phyloP scores from a whole-genome alignment of 805 yeast genomes.

The Saccharomyces mikatae region DNA sequence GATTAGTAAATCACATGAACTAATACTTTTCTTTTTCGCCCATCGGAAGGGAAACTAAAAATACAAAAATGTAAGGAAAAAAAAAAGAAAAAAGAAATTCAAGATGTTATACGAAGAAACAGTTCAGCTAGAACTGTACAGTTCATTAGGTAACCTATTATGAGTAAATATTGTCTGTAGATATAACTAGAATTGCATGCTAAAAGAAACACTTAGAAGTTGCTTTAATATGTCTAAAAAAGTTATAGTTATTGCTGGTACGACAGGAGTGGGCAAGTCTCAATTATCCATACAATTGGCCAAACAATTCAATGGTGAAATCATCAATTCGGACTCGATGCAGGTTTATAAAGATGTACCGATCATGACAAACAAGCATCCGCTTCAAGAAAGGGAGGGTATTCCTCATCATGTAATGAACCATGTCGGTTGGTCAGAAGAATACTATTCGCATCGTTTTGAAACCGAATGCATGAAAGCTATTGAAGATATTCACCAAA shows the following conservation, averaged over 20 bases:
- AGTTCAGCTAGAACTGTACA: not conserved
- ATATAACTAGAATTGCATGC: not conserved
- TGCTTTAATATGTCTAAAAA: conserved; percentile 17
- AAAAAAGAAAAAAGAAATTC: not conserved
- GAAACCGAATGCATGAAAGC: conserved; percentile 56
- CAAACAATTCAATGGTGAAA: conserved; percentile 67
- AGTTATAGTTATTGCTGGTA: conserved; percentile 71
- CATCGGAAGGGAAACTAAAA: not conserved
- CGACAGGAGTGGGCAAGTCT: conserved; percentile 96
- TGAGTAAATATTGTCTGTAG: not conserved
- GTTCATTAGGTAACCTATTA: not conserved
- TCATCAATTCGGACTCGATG: conserved; percentile 95
- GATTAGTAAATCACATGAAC: not conserved
- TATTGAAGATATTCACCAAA: conserved; percentile 54
- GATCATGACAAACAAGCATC: conserved; percentile 87
- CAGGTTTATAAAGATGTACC: conserved; percentile 75
- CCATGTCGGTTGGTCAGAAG: conserved; percentile 72
- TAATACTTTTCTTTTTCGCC: not conserved
- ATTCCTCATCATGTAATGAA: conserved; percentile 82
- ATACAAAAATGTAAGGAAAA: not conserved
- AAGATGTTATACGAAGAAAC: not conserved
- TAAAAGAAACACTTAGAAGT: not conserved
- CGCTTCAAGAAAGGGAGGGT: conserved; percentile 64
- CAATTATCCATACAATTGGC: conserved; percentile 65
- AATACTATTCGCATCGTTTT: conserved; percentile 74